Percentiles rank a stretch among this genome's conserved stretches.
These are phyloP conservation scores for Sesbania bispinosa DNA, from an alignment of 306 rosid species.

Conservation along the genomic window DNA sequence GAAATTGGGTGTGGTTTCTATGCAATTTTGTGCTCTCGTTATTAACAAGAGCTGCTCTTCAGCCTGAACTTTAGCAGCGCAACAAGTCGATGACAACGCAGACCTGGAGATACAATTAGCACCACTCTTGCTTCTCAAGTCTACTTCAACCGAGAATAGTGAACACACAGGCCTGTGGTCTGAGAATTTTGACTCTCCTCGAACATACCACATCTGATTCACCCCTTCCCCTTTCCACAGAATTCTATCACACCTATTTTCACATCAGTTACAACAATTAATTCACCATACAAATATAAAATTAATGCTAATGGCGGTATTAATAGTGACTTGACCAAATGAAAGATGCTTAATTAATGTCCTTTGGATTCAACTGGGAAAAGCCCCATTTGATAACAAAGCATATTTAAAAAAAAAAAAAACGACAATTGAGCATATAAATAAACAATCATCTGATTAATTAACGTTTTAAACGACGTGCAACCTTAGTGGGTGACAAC, in stretches of 20 bases:
- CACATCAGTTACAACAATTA: background rate
- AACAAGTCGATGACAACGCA: constrained; percentile 37
- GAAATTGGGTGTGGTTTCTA: background rate
- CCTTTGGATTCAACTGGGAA: background rate
- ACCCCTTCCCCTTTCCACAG: constrained; percentile 89
- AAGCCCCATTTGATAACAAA: background rate
- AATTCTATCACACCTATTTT: constrained; percentile 87
- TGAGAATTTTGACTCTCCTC: constrained; percentile 92
- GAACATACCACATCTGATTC: constrained; percentile 62
- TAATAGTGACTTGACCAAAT: background rate
- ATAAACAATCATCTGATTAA: background rate
- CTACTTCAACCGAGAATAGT: constrained; percentile 51
- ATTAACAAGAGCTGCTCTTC: constrained; percentile 73
- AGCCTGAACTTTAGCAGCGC: constrained; percentile 65
- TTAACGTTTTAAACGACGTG: background rate
- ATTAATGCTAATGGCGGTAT: background rate
- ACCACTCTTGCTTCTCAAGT: constrained; percentile 26
- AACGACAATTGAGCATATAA: background rate
- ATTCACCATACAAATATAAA: background rate
- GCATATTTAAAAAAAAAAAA: background rate
- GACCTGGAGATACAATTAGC: background rate
- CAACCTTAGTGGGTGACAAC: background rate
- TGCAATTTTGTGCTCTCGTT: constrained; percentile 39
- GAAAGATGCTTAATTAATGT: too few relatives aligned
- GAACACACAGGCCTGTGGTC: constrained; percentile 94